These are phyloP conservation scores for Tephrocybe sp. DNA, from an alignment of 768 basidiomycete species.

Conservation along the genomic window DNA sequence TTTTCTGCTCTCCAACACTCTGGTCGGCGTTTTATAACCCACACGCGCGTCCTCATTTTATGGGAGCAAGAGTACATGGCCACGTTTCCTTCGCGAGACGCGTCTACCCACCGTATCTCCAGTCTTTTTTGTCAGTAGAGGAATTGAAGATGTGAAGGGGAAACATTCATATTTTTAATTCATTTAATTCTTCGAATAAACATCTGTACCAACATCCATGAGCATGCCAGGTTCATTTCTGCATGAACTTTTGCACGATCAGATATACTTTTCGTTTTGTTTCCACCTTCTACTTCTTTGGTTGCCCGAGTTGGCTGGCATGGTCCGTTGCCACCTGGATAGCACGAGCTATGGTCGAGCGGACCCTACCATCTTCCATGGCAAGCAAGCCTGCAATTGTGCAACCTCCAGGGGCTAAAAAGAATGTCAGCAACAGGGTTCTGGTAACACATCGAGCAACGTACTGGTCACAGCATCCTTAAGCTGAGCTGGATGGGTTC, in stretches of 20 bases:
- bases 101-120: constrained; percentile 34
- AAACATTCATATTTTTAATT: constrained; percentile 16
- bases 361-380: constrained; percentile 89
- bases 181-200: neutral
- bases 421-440: neutral
- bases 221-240: too few relatives aligned
- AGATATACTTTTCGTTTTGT: too few relatives aligned
- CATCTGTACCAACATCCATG: too few relatives aligned
- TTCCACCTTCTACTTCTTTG: constrained; percentile 38
- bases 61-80: constrained; percentile 67
- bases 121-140: constrained; percentile 28
- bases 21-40: constrained; percentile 68
- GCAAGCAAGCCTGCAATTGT: constrained; percentile 97
- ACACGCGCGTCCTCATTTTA: constrained; percentile 97
- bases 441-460: constrained; percentile 24
- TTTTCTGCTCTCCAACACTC: constrained; percentile 90
- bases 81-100: constrained; percentile 20
- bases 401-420: constrained; percentile 90
- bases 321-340: constrained; percentile 93
- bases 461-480: constrained; percentile 97
- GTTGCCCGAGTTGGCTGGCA: constrained; percentile 82
- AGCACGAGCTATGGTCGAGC: constrained; percentile 91
- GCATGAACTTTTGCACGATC: too few relatives aligned
- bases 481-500: constrained; percentile 92
- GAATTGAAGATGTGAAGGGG: constrained; percentile 33